phyloP scores from a whole-genome alignment of 1,284 basidiomycete genomes.

The Cystobasidium sp. region DNA sequence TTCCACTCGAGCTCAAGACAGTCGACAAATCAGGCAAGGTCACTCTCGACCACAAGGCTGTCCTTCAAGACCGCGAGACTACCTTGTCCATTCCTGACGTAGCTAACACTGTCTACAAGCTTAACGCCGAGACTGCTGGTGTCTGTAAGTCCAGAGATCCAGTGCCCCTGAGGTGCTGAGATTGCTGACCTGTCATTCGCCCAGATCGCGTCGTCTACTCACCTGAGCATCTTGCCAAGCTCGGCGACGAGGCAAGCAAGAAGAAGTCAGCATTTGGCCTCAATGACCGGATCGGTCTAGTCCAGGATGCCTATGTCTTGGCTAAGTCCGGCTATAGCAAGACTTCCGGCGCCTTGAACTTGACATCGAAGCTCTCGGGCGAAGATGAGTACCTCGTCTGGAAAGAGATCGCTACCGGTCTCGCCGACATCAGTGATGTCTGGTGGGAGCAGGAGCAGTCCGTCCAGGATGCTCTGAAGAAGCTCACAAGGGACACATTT shows the following conservation, averaged over 20 bases:
- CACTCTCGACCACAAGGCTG: conserved; percentile 66
- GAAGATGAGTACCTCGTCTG: conserved; percentile 66
- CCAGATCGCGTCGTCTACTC: conserved; percentile 85
- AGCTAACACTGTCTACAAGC: conserved; percentile 70
- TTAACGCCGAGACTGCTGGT: conserved; percentile 87
- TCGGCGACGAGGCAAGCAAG: conserved; percentile 77
- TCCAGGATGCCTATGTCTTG: conserved; percentile 58
- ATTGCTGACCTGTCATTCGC: not conserved
- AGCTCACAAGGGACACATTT: conserved; percentile 62
- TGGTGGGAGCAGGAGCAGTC: conserved; percentile 83
- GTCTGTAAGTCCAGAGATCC: conserved; percentile 68
- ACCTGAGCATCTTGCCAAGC: conserved; percentile 74
- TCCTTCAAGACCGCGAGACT: conserved; percentile 74
- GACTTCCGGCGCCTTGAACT: conserved; percentile 57
- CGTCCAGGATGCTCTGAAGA: conserved; percentile 67
- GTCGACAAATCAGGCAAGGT: conserved; percentile 66
- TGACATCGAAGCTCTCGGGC: conserved; percentile 51
- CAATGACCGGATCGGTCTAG: conserved; percentile 66
- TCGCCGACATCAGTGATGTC: conserved; percentile 66
- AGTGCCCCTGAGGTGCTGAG: not conserved
- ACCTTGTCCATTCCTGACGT: conserved; percentile 69
- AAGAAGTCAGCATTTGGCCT: conserved; percentile 70
- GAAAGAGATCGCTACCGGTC: conserved; percentile 66
- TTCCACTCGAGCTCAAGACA: conserved; percentile 80
- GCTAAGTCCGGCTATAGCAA: conserved; percentile 58